These are phyloP conservation scores for Plenodomus lindquistii DNA, from an alignment of 2,329 filamentous ascomycete species.

Conservation along the genomic window DNA sequence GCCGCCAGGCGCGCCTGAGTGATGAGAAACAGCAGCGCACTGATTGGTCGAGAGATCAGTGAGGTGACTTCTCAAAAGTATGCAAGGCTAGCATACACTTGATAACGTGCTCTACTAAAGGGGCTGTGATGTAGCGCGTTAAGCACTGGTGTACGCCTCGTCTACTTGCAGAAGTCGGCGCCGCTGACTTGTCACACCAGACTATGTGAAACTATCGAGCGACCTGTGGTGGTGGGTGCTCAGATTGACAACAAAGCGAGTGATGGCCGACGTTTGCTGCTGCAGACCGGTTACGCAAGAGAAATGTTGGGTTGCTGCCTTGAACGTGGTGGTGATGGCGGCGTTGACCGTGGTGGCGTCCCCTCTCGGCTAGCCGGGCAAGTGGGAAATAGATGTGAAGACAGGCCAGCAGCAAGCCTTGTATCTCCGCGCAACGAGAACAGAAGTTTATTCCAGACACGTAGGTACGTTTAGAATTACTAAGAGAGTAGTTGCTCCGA, in stretches of 20 bases:
- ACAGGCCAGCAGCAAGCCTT: no score
- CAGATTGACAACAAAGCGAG: not conserved
- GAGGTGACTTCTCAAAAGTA: slow-evolving; percentile 22
- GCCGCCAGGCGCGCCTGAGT: slow-evolving; percentile 13
- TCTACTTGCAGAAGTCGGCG: not conserved
- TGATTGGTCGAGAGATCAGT: slow-evolving; percentile 30
- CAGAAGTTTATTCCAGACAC: no score
- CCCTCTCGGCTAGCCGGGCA: no score
- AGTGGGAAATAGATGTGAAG: no score
- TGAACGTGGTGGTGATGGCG: slow-evolving; percentile 9
- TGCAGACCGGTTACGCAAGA: not conserved
- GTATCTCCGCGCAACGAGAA: no score
- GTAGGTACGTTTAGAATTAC: no score
- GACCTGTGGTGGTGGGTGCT: not conserved
- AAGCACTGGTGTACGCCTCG: not conserved
- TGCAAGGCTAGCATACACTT: slow-evolving; percentile 24
- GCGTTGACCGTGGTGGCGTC: slow-evolving; percentile 19
- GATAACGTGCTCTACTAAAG: slow-evolving; percentile 20
- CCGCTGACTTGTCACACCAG: not conserved
- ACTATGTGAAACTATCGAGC: not conserved
- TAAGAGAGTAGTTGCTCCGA: no score
- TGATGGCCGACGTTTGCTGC: not conserved
- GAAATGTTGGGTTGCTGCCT: slow-evolving; percentile 1
- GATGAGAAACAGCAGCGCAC: slow-evolving; percentile 41
- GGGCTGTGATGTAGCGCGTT: slow-evolving; percentile 3